phyloP scores from a whole-genome alignment of 2,329 filamentous ascomycete species.

The Penicillium thymicola region DNA sequence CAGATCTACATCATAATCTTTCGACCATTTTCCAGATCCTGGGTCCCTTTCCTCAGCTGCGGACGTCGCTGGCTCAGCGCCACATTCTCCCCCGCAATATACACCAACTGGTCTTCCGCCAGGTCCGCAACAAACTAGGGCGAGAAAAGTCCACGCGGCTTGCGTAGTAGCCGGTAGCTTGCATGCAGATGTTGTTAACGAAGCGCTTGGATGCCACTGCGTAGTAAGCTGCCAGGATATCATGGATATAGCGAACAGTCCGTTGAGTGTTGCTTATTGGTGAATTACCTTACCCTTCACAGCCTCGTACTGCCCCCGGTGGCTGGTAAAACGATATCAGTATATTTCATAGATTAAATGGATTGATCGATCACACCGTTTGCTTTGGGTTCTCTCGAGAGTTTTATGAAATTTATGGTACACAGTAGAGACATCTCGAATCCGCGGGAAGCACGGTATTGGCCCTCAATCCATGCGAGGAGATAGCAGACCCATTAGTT shows the following conservation, averaged over 20 bases:
- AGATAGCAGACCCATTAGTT: too few relatives aligned
- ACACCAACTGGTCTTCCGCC: slow-evolving; percentile 48
- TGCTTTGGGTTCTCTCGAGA: neutral
- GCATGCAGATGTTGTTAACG: slow-evolving; percentile 60
- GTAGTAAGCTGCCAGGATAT: slow-evolving; percentile 62
- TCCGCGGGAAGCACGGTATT: too few relatives aligned
- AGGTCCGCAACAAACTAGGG: slow-evolving; percentile 51
- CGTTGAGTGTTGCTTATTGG: slow-evolving; percentile 10
- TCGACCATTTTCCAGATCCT: neutral
- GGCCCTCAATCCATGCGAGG: too few relatives aligned
- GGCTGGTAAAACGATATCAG: neutral
- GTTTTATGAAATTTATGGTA: slow-evolving; percentile 11
- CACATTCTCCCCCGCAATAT: slow-evolving; percentile 58
- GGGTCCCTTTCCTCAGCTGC: neutral
- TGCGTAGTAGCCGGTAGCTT: slow-evolving; percentile 53
- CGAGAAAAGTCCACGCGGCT: slow-evolving; percentile 54
- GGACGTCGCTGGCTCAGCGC: slow-evolving; percentile 16
- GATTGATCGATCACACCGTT: neutral
- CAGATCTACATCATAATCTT: neutral
- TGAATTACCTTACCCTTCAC: too few relatives aligned
- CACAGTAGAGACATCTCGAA: slow-evolving; percentile 9
- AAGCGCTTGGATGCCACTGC: slow-evolving; percentile 60
- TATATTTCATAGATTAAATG: neutral
- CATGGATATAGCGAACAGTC: slow-evolving; percentile 53
- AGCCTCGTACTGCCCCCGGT: neutral